These are phyloP conservation scores for Carex sylvatica DNA, from an alignment of 202 grass and related monocot genomes.

Conservation along the genomic window DNA sequence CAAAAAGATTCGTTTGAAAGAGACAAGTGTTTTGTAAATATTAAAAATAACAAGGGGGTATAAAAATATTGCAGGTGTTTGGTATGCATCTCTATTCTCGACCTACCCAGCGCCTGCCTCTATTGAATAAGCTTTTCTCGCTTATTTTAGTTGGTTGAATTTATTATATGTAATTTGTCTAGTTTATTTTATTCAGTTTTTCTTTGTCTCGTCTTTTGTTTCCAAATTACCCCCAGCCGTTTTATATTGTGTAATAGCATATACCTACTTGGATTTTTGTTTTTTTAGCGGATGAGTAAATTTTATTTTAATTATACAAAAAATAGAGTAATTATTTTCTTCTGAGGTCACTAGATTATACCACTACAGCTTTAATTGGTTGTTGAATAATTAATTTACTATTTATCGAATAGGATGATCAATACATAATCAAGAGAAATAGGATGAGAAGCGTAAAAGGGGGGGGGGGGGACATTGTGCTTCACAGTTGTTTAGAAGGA, in stretches of 20 bases:
- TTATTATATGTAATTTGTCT: not conserved
- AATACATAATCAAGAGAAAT: not conserved
- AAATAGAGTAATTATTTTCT: no score
- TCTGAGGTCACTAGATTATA: not conserved
- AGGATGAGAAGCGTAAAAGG: not conserved
- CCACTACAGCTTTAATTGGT: not conserved
- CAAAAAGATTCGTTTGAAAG: not conserved
- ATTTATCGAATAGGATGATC: no score
- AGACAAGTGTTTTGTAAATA: not conserved
- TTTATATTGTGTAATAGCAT: not conserved
- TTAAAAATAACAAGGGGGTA: not conserved
- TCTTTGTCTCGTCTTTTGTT: not conserved
- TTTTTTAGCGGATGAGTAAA: not conserved
- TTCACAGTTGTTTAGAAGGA: not conserved
- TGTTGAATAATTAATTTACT: not conserved
- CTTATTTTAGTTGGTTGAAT: conserved; percentile 8
- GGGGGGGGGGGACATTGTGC: no score
- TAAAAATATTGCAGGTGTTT: not conserved
- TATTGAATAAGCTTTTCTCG: not conserved
- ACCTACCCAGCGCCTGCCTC: conserved; percentile 11
- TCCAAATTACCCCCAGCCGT: not conserved
- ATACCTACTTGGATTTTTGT: not conserved
- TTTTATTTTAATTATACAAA: not conserved
- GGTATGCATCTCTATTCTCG: not conserved
- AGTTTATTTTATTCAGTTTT: not conserved